Conservation (phyloP, 2,329 filamentous ascomycete genomes). For the Fusarium torreyae region DNA sequence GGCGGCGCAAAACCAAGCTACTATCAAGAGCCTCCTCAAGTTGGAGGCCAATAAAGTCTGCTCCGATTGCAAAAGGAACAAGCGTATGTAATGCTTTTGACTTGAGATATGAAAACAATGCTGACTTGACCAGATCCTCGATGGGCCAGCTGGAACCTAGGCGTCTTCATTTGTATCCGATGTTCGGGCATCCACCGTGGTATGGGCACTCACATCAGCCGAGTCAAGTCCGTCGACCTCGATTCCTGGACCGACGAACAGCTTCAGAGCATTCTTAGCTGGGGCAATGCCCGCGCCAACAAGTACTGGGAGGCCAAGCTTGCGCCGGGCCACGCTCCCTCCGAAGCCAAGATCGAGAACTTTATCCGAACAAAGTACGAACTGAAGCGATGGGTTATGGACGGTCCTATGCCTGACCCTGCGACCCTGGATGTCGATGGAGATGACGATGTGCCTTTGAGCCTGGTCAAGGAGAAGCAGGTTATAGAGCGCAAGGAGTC, state of each 20-base stretch:
- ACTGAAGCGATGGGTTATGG: conserved; percentile 99
- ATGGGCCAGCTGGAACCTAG: conserved; percentile 99
- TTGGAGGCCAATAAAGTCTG: conserved; percentile 96
- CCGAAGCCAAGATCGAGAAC: conserved; percentile 98
- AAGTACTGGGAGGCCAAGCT: conserved; percentile 99
- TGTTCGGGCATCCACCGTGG: conserved; percentile 98
- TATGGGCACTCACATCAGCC: conserved; percentile 98
- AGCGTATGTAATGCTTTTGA: conserved; percentile 73
- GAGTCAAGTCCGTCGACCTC: conserved; percentile 97
- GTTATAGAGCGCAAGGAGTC: conserved; percentile 72
- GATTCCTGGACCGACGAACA: conserved; percentile 99
- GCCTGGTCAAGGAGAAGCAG: conserved; percentile 77
- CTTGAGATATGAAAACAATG: neutral
- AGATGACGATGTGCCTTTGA: conserved; percentile 83
- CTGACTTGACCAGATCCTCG: conserved; percentile 78
- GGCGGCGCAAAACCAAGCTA: conserved; percentile 92
- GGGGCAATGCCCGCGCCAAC: conserved; percentile 97
- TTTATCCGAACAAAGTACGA: conserved; percentile 99
- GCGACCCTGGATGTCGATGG: conserved; percentile 85
- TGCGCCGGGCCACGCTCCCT: conserved; percentile 90
- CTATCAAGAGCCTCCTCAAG: conserved; percentile 95
- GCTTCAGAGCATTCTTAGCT: conserved; percentile 91
- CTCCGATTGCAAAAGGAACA: conserved; percentile 99
- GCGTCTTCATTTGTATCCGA: conserved; percentile 97
- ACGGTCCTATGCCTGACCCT: conserved; percentile 95